phyloP scores from a whole-genome alignment of 345 rosid species.

The Draba incana region DNA sequence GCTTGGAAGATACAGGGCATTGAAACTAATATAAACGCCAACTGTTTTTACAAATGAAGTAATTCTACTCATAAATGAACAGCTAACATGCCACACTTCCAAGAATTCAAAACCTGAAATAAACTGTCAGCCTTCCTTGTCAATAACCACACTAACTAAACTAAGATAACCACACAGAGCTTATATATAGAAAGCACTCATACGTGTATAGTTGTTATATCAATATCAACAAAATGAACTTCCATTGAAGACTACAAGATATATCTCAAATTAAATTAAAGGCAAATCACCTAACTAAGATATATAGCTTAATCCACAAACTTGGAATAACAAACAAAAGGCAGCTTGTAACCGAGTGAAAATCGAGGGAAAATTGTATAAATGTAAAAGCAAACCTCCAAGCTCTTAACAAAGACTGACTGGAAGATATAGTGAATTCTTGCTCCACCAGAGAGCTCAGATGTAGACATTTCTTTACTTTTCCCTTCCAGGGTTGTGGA shows the following conservation, averaged over 20 bases:
- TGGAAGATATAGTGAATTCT: slow-evolving; percentile 91
- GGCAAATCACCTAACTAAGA: slow-evolving; percentile 14
- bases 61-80: background rate
- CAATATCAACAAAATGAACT: slow-evolving; percentile 7
- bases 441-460: slow-evolving; percentile 95
- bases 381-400: slow-evolving; percentile 65
- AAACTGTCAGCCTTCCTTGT: background rate
- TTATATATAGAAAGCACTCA: background rate
- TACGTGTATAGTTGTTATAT: background rate
- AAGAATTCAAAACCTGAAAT: slow-evolving; percentile 3
- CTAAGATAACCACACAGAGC: slow-evolving; percentile 1
- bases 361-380: background rate
- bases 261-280: slow-evolving; percentile 1
- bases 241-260: slow-evolving; percentile 9
- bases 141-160: slow-evolving; percentile 16
- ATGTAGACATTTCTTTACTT: slow-evolving; percentile 90
- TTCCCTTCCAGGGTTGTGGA: slow-evolving; percentile 89
- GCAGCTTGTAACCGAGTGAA: slow-evolving; percentile 3
- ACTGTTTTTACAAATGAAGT: background rate
- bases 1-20: background rate
- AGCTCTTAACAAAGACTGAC: slow-evolving; percentile 81
- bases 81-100: slow-evolving; percentile 1
- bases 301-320: slow-evolving; percentile 8
- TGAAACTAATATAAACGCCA: background rate
- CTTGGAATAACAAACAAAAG: slow-evolving; percentile 5